Conservation (phyloP, 495 filamentous ascomycete species). For the Hypoxylon cercidicola region DNA sequence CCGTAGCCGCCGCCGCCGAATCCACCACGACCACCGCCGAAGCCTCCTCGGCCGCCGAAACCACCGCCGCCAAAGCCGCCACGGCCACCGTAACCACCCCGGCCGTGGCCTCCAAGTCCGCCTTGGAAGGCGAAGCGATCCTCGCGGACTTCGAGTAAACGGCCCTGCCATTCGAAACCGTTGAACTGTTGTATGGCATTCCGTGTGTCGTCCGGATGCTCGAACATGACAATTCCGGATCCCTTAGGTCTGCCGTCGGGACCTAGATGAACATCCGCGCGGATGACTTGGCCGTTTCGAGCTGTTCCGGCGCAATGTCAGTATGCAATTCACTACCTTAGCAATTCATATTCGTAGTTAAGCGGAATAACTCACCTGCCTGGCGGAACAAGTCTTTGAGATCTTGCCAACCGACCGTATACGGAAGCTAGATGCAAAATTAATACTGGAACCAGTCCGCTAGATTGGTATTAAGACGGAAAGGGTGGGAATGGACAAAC, state of each 20-base stretch:
- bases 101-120: slow-evolving; percentile 58
- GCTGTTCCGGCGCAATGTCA: slow-evolving; percentile 45
- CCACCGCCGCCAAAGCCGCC: slow-evolving; percentile 66
- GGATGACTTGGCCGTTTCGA: slow-evolving; percentile 83
- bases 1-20: slow-evolving; percentile 58
- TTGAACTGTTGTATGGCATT: slow-evolving; percentile 98
- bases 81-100: slow-evolving; percentile 66
- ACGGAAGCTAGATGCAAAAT: slow-evolving; percentile 79
- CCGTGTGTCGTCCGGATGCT: slow-evolving; percentile 91
- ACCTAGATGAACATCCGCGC: slow-evolving; percentile 94
- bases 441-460: slow-evolving; percentile 48
- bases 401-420: slow-evolving; percentile 98
- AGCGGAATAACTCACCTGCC: slow-evolving; percentile 78
- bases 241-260: slow-evolving; percentile 94
- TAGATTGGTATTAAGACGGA: slow-evolving; percentile 26
- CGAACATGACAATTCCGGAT: slow-evolving; percentile 96
- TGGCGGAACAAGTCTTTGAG: slow-evolving; percentile 98
- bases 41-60: slow-evolving; percentile 56
- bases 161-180: slow-evolving; percentile 98
- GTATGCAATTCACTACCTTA: not conserved
- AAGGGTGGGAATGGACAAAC: slow-evolving; percentile 73
- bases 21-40: slow-evolving; percentile 50
- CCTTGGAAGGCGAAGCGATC: slow-evolving; percentile 87
- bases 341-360: not conserved
- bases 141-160: slow-evolving; percentile 91